Conservation (phyloP, 2,329 filamentous ascomycete species). For the Cytospora piceae region DNA sequence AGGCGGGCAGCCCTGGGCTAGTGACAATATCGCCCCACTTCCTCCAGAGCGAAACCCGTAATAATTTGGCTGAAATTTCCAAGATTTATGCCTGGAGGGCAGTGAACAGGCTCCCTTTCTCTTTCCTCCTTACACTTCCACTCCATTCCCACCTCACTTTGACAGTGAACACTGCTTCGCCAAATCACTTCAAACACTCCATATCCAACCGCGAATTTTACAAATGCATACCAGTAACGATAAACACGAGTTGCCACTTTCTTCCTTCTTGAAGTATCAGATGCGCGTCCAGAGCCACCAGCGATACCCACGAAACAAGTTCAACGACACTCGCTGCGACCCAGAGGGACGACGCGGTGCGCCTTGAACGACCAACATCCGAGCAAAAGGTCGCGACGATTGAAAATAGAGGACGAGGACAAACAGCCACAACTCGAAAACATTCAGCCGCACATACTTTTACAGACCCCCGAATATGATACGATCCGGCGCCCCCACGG, state of each 20-base stretch:
- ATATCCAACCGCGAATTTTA: slow-evolving; percentile 32
- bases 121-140: slow-evolving; percentile 14
- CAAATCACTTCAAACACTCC: slow-evolving; percentile 28
- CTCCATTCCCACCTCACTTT: slow-evolving; percentile 15
- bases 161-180: slow-evolving; percentile 30
- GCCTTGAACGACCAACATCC: slow-evolving; percentile 44
- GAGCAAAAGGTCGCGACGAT: slow-evolving; percentile 8
- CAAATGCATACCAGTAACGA: slow-evolving; percentile 62
- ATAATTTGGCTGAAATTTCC: slow-evolving; percentile 5
- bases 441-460: neutral
- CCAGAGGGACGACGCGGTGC: slow-evolving; percentile 63
- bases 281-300: slow-evolving; percentile 59
- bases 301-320: slow-evolving; percentile 52
- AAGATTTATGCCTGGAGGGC: slow-evolving; percentile 6
- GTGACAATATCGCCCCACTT: neutral
- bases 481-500: slow-evolving; percentile 52
- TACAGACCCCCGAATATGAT: slow-evolving; percentile 44
- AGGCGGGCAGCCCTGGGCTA: slow-evolving; percentile 7
- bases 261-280: slow-evolving; percentile 59
- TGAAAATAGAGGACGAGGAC: neutral
- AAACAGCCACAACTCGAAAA: neutral
- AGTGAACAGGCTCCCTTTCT: slow-evolving; percentile 1
- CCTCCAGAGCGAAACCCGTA: neutral
- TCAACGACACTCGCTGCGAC: slow-evolving; percentile 59
- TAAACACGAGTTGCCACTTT: slow-evolving; percentile 44